These are phyloP conservation scores for Fraxinus ornus DNA, from an alignment of 305 asterid species.

Conservation along the genomic window DNA sequence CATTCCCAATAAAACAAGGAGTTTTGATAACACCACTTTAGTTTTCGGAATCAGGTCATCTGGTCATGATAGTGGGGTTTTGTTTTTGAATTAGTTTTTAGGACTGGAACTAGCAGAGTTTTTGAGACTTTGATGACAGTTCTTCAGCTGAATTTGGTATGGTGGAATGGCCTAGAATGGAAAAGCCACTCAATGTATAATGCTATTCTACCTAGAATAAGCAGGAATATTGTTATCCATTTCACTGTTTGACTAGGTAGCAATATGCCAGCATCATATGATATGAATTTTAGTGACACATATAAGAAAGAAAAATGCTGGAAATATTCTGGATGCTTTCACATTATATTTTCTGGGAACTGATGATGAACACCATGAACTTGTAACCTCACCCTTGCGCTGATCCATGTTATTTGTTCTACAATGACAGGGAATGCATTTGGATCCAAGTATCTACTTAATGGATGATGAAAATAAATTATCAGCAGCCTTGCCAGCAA, in stretches of 20 bases:
- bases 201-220: not conserved
- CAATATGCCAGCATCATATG: not conserved
- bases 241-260: not conserved
- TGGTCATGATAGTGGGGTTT: not conserved
- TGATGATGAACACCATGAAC: conserved; percentile 8
- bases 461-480: conserved; percentile 86
- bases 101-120: not conserved
- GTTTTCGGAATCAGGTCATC: not conserved
- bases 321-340: not conserved
- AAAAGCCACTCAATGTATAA: not conserved
- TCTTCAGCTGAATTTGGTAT: not conserved
- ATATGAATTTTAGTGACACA: not conserved
- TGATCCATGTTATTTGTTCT: conserved; percentile 15
- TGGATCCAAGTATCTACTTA: conserved; percentile 94
- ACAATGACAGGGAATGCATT: conserved; percentile 81
- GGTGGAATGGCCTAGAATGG: not conserved
- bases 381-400: conserved; percentile 8
- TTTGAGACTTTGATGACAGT: not conserved
- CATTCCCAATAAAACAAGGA: not conserved
- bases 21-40: not conserved
- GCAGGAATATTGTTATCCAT: not conserved
- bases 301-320: conserved; percentile 1
- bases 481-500: conserved; percentile 40
- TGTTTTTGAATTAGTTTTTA: not conserved
- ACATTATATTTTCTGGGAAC: not conserved